These are phyloP conservation scores for Peribolospora kevripleyi DNA, from an alignment of 768 basidiomycete genomes.

Conservation along the genomic window DNA sequence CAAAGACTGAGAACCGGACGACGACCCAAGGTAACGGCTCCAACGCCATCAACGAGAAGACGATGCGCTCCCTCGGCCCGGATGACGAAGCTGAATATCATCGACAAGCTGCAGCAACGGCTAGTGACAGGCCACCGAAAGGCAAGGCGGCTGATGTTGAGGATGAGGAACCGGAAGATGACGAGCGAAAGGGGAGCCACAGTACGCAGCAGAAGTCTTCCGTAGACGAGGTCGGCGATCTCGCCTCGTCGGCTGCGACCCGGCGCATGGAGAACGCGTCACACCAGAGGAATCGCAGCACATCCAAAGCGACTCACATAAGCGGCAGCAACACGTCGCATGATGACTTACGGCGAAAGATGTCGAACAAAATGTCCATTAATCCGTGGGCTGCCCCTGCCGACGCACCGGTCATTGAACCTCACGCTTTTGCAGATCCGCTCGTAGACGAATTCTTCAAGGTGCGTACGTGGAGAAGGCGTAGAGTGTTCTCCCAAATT, in stretches of 20 bases:
- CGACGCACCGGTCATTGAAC: constrained; percentile 43
- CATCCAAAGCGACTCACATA: not conserved
- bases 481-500: not conserved
- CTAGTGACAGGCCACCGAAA: constrained; percentile 16
- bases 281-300: not conserved
- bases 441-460: constrained; percentile 72
- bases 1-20: too few relatives aligned
- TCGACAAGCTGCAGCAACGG: constrained; percentile 28
- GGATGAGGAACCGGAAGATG: constrained; percentile 4
- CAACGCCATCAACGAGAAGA: too few relatives aligned
- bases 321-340: too few relatives aligned
- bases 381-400: constrained; percentile 26
- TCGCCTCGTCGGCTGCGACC: too few relatives aligned
- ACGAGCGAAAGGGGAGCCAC: constrained; percentile 2
- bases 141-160: constrained; percentile 8
- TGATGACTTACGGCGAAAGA: too few relatives aligned
- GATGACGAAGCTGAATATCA: constrained; percentile 23
- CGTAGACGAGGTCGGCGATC: too few relatives aligned
- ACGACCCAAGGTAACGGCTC: too few relatives aligned
- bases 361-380: too few relatives aligned
- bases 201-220: too few relatives aligned
- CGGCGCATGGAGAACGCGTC: too few relatives aligned
- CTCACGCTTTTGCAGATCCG: constrained; percentile 67
- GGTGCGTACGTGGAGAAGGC: constrained; percentile 34
- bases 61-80: not conserved